These are phyloP conservation scores for Leccinum rimulosum DNA, from an alignment of 768 basidiomycete species.

Conservation along the genomic window DNA sequence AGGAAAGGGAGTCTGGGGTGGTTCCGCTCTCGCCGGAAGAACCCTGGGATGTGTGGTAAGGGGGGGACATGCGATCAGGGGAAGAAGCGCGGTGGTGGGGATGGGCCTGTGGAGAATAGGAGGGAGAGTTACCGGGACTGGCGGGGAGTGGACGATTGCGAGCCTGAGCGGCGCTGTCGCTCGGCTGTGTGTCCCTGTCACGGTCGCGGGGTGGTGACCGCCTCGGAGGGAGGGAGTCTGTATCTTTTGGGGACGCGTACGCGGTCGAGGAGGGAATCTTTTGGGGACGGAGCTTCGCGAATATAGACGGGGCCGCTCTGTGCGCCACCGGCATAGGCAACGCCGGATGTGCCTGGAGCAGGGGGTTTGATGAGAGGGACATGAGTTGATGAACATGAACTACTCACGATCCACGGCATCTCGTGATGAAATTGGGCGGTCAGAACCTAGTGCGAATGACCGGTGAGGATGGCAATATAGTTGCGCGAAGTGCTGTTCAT, in stretches of 20 bases:
- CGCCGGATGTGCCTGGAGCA: slow-evolving; percentile 38
- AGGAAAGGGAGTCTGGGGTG: slow-evolving; percentile 42
- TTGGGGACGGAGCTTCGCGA: slow-evolving; percentile 41
- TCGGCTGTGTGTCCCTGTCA: too few relatives aligned
- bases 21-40: slow-evolving; percentile 43
- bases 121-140: slow-evolving; percentile 21
- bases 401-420: too few relatives aligned
- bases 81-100: slow-evolving; percentile 42
- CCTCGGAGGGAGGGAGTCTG: not conserved
- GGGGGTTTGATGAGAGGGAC: slow-evolving; percentile 19
- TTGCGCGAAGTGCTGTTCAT: slow-evolving; percentile 92
- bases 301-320: slow-evolving; percentile 36
- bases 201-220: too few relatives aligned
- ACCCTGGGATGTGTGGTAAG: slow-evolving; percentile 47
- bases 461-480: slow-evolving; percentile 97
- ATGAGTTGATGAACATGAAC: too few relatives aligned
- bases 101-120: slow-evolving; percentile 41
- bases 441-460: slow-evolving; percentile 93
- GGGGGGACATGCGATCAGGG: slow-evolving; percentile 53
- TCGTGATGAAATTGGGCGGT: slow-evolving; percentile 61
- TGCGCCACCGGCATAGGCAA: slow-evolving; percentile 48
- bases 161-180: too few relatives aligned
- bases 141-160: too few relatives aligned
- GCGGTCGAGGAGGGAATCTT: slow-evolving; percentile 53
- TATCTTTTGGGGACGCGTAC: slow-evolving; percentile 58